These are phyloP conservation scores for Neopestalotiopsis clavispora DNA, from an alignment of 2,329 filamentous ascomycete genomes.

Conservation along the genomic window DNA sequence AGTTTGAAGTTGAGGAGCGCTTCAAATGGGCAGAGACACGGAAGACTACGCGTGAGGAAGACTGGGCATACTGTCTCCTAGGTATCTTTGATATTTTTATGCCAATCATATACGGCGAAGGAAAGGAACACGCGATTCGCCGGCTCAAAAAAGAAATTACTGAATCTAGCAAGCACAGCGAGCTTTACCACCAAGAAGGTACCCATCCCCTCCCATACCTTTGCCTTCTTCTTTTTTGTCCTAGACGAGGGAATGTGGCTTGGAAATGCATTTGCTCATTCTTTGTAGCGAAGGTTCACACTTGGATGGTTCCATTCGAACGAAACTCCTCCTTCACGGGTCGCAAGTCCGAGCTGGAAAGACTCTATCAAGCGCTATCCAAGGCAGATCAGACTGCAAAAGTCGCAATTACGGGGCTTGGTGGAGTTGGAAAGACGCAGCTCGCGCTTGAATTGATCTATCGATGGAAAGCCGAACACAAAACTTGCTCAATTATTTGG, in stretches of 20 bases:
- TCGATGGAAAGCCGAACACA: conserved; percentile 26
- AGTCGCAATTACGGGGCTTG: conserved; percentile 32
- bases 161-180: not conserved
- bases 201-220: not conserved
- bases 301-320: conserved; percentile 8
- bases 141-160: conserved; percentile 7
- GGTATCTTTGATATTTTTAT: conserved; percentile 9
- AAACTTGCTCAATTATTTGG: conserved; percentile 44
- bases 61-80: not conserved
- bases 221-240: not conserved
- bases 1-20: conserved; percentile 5
- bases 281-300: not conserved
- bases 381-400: conserved; percentile 6
- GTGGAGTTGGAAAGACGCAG: conserved; percentile 43
- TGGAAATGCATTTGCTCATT: not conserved
- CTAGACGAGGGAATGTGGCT: too few species aligned
- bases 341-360: not conserved
- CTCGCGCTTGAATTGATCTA: conserved; percentile 39
- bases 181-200: not conserved
- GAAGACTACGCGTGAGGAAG: not conserved
- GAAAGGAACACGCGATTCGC: not conserved
- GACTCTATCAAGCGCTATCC: not conserved
- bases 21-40: not conserved
- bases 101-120: conserved; percentile 9
- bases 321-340: conserved; percentile 3